Conservation (phyloP, 495 filamentous ascomycete genomes). For the Thozetella sp. region DNA sequence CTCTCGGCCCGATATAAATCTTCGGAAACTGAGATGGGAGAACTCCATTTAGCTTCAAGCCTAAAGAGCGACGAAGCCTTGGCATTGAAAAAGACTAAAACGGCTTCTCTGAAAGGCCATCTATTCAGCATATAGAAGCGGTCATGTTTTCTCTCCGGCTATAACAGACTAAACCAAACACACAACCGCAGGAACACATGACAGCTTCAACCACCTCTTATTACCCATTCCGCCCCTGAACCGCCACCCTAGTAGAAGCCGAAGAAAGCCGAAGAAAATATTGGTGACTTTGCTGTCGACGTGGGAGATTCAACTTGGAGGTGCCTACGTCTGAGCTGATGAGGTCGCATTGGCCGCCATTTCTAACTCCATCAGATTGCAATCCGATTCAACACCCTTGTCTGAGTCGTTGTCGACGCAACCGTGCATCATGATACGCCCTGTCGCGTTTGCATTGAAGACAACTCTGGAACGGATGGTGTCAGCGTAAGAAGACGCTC, state of each 20-base stretch:
- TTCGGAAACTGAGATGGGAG: background rate
- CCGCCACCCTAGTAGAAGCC: background rate
- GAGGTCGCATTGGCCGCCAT: conserved; percentile 17
- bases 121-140: background rate
- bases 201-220: background rate
- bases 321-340: background rate
- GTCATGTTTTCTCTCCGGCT: background rate
- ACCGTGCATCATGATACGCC: conserved; percentile 20
- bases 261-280: background rate
- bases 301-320: background rate
- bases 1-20: background rate
- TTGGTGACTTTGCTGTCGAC: background rate
- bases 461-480: conserved; percentile 7
- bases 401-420: conserved; percentile 18
- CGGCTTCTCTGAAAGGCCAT: background rate
- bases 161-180: background rate
- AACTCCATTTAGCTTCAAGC: background rate
- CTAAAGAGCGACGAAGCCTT: background rate
- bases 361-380: conserved; percentile 23
- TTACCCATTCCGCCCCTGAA: background rate
- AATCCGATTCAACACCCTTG: conserved; percentile 21
- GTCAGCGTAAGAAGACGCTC: conserved; percentile 5
- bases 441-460: conserved; percentile 21
- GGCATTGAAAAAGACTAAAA: background rate
- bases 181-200: background rate